These are phyloP conservation scores for Penicillium sp. DNA, from an alignment of 2,329 filamentous ascomycete species.

Conservation along the genomic window DNA sequence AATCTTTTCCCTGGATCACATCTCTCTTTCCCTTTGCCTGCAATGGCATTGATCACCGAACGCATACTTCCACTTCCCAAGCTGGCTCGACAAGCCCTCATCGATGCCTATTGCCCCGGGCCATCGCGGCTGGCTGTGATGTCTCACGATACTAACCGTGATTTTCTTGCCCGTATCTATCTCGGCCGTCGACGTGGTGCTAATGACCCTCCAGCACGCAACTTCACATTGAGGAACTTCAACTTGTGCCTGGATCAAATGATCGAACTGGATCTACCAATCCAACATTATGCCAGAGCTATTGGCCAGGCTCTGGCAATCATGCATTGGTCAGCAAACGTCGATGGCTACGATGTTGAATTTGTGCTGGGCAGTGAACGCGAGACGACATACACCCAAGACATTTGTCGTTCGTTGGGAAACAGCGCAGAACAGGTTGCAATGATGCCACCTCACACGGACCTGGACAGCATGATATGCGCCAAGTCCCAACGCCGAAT, in stretches of 20 bases:
- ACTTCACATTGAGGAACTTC: constrained; percentile 14
- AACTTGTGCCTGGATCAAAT: constrained; percentile 14
- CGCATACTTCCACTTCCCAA: constrained; percentile 24
- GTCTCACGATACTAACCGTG: constrained; percentile 10
- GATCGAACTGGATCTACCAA: constrained; percentile 9
- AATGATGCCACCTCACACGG: not conserved
- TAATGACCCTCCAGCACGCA: not conserved
- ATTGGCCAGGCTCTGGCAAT: constrained; percentile 12
- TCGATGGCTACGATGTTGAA: constrained; percentile 16
- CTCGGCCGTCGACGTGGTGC: constrained; percentile 9
- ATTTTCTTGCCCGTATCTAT: constrained; percentile 16
- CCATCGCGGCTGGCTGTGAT: not conserved
- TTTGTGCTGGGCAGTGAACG: constrained; percentile 15
- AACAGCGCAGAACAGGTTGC: not conserved
- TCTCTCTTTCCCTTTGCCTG: constrained; percentile 12
- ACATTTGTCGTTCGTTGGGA: not conserved
- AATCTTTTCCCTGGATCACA: not conserved
- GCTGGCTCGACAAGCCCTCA: constrained; percentile 19
- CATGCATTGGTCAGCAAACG: constrained; percentile 13
- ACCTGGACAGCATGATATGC: not conserved
- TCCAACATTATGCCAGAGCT: not conserved
- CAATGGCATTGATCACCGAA: constrained; percentile 20
- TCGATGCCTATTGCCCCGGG: constrained; percentile 21
- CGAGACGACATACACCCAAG: not conserved
- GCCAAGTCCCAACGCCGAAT: not conserved